Percentiles rank a stretch among this genome's conserved stretches.
These are phyloP conservation scores for Boletus semigastroideus DNA, from an alignment of 1,284 basidiomycete species.

Conservation along the genomic window DNA sequence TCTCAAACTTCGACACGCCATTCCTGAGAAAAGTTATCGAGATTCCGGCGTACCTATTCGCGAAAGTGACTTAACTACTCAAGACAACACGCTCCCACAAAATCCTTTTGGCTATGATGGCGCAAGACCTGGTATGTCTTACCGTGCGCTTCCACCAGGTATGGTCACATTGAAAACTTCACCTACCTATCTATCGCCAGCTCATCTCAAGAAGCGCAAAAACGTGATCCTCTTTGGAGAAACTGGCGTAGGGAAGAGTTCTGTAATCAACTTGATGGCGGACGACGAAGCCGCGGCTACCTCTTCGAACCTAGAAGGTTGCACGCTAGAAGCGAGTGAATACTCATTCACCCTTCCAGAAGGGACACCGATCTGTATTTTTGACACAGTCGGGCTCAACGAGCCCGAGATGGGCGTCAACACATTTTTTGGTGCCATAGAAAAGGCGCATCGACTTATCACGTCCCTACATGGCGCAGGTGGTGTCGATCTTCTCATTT, in stretches of 20 bases:
- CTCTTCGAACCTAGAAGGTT: background rate
- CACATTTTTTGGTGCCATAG: background rate
- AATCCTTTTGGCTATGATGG: background rate
- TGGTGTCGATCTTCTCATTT: conserved; percentile 6
- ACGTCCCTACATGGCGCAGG: background rate
- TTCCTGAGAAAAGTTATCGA: background rate
- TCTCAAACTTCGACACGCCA: background rate
- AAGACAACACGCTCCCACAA: background rate
- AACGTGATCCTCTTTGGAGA: conserved; percentile 3
- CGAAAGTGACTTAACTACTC: no score
- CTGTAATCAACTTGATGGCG: conserved; percentile 4
- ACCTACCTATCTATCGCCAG: no score
- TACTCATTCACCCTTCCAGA: background rate
- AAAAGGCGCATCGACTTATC: background rate
- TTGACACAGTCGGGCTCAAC: conserved; percentile 1
- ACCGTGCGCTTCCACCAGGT: background rate
- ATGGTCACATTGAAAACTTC: background rate
- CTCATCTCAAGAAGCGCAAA: background rate
- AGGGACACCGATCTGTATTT: background rate
- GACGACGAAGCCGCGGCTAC: background rate
- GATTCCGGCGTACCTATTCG: background rate
- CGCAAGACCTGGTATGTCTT: background rate
- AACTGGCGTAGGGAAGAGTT: conserved; percentile 1
- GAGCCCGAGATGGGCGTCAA: background rate
- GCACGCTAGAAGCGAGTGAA: background rate